A percentile compares a stretch with the other conserved stretches of the same genome.
Evolutionary conservation across 768 basidiomycete species (phyloP).

Genomic region (Dentipellis sp.): DNA sequence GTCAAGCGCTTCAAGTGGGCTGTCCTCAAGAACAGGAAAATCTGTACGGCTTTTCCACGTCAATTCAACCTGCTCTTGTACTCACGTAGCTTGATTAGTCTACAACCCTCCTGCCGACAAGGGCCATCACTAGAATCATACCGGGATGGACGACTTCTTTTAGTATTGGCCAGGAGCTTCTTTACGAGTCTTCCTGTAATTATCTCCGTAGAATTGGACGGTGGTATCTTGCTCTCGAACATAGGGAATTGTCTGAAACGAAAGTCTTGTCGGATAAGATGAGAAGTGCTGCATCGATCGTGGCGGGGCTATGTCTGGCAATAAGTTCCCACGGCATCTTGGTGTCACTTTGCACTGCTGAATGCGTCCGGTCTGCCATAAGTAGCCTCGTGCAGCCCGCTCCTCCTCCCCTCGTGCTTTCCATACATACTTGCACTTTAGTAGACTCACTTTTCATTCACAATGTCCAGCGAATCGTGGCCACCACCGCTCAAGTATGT

Average conservation of each 20-base stretch:
- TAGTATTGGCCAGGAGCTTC: slow-evolving; percentile 5
- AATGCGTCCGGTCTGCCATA: too few relatives aligned
- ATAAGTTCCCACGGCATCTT: neutral
- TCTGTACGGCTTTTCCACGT: slow-evolving; percentile 39
- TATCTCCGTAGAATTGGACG: neutral
- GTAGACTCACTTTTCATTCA: neutral
- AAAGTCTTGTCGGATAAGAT: neutral
- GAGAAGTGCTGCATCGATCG: neutral
- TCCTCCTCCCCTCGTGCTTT: neutral
- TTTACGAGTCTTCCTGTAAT: slow-evolving; percentile 5
- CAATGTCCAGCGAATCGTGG: slow-evolving; percentile 74
- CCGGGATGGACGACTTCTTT: neutral
- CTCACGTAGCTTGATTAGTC: slow-evolving; percentile 24
- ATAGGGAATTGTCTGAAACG: neutral
- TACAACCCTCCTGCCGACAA: slow-evolving; percentile 55
- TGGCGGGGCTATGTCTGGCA: neutral
- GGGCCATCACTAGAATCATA: slow-evolving; percentile 36
- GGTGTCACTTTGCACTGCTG: neutral
- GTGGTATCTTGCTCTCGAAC: neutral
- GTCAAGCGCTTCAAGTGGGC: slow-evolving; percentile 96
- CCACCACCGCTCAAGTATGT: slow-evolving; percentile 70
- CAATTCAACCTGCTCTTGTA: neutral
- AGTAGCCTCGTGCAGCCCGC: neutral
- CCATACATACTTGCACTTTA: neutral
- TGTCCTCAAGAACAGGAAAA: slow-evolving; percentile 87